Percentiles rank a stretch among this genome's conserved stretches.
These are phyloP conservation scores for Xylaria sp. DNA, from an alignment of 495 filamentous ascomycete species.

Conservation along the genomic window DNA sequence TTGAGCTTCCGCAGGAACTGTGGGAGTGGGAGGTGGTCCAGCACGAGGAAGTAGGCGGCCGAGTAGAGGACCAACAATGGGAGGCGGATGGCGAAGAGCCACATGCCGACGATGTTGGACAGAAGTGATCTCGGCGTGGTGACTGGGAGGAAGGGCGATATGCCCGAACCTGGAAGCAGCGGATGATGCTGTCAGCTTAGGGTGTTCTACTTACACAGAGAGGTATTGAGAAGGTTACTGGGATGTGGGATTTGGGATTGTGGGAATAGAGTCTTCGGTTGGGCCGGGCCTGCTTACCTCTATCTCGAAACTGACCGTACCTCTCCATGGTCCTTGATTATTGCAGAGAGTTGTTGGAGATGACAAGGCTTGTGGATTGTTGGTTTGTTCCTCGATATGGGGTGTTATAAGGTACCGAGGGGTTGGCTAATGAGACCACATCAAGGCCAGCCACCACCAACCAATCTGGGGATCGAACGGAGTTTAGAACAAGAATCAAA, in stretches of 20 bases:
- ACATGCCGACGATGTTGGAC: conserved; percentile 66
- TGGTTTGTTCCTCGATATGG: background rate
- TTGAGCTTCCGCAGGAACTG: conserved; percentile 78
- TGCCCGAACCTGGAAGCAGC: conserved; percentile 76
- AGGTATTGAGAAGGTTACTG: too few species aligned
- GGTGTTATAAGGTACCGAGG: background rate
- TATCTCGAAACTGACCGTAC: conserved; percentile 93
- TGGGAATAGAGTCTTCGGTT: background rate
- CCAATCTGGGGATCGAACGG: background rate
- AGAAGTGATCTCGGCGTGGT: conserved; percentile 64
- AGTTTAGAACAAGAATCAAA: background rate
- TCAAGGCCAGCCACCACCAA: background rate
- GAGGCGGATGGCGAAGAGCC: conserved; percentile 82
- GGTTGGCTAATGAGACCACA: background rate
- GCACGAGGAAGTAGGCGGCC: conserved; percentile 74
- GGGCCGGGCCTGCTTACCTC: conserved; percentile 64
- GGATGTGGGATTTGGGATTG: background rate
- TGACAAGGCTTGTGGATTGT: background rate
- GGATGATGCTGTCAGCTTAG: conserved; percentile 24
- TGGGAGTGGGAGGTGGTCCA: conserved; percentile 89
- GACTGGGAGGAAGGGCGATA: conserved; percentile 92
- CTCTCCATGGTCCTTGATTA: conserved; percentile 80
- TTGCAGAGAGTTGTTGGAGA: background rate
- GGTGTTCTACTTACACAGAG: too few species aligned
- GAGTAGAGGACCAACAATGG: conserved; percentile 75